These are phyloP conservation scores for Hyaloraphidium curvatum DNA, from an alignment of 192 early-diverging fungal genomes.

Conservation along the genomic window DNA sequence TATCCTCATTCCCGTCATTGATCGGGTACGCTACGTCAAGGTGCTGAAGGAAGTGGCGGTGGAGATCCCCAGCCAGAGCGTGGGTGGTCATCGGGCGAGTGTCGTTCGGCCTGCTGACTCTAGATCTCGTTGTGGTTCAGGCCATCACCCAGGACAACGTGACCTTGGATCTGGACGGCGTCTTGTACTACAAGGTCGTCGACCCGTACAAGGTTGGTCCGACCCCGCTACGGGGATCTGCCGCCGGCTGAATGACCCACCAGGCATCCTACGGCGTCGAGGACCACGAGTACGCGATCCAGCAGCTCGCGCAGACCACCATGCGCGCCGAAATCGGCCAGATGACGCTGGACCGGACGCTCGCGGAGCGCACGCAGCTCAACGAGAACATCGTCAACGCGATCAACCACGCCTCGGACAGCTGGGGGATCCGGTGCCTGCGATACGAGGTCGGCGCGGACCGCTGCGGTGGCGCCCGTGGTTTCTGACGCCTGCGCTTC, in stretches of 20 bases:
- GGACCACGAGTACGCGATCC: conserved; percentile 82
- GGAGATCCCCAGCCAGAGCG: conserved; percentile 73
- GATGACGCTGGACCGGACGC: conserved; percentile 86
- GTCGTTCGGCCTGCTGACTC: neutral
- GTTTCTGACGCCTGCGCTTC: neutral
- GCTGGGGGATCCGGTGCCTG: conserved; percentile 91
- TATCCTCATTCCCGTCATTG: conserved; percentile 71
- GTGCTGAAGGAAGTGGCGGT: conserved; percentile 87
- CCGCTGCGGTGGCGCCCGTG: neutral
- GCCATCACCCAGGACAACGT: conserved; percentile 61
- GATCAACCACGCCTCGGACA: conserved; percentile 78
- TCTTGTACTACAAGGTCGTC: conserved; percentile 80
- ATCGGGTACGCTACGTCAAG: conserved; percentile 81
- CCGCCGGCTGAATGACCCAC: neutral
- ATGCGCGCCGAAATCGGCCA: conserved; percentile 99
- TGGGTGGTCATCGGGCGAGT: conserved; percentile 61
- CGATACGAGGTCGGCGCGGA: conserved; percentile 74
- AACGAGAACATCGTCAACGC: conserved; percentile 88
- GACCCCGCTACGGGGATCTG: neutral
- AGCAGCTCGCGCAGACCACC: conserved; percentile 96
- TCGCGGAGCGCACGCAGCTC: conserved; percentile 80
- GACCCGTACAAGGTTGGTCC: conserved; percentile 65
- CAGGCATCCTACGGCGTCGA: conserved; percentile 82
- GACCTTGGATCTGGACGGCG: conserved; percentile 85
- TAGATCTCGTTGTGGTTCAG: neutral